Evolutionary conservation across 2,329 filamentous ascomycete species (phyloP).

Genomic region (Fusarium drepaniforme): DNA sequence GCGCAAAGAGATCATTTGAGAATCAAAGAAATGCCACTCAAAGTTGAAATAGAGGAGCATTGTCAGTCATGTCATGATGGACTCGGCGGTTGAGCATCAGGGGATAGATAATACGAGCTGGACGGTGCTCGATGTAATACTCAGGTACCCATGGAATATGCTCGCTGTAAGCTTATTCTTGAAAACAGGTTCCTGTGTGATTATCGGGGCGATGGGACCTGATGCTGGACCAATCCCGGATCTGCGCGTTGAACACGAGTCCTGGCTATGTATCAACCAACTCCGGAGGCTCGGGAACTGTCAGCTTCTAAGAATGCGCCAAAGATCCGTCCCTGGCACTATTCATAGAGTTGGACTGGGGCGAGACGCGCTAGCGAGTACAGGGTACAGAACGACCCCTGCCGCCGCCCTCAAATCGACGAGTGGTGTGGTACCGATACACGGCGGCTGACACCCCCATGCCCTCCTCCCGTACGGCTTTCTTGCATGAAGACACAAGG

Average conservation of each 20-base stretch:
- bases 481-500: slow-evolving; percentile 33
- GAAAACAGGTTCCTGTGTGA: not conserved
- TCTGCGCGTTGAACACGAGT: not conserved
- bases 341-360: slow-evolving; percentile 3
- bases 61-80: not conserved
- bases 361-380: slow-evolving; percentile 26
- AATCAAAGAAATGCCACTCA: slow-evolving; percentile 45
- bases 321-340: slow-evolving; percentile 3
- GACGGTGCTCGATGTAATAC: not conserved
- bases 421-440: slow-evolving; percentile 23
- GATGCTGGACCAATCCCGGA: slow-evolving; percentile 7
- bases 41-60: slow-evolving; percentile 4
- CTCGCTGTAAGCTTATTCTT: not conserved
- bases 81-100: not conserved
- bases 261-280: not conserved
- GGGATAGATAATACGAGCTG: slow-evolving; percentile 7
- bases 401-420: not conserved
- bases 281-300: slow-evolving; percentile 12
- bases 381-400: slow-evolving; percentile 4
- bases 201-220: slow-evolving; percentile 1
- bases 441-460: slow-evolving; percentile 2
- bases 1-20: slow-evolving; percentile 43
- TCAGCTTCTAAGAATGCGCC: slow-evolving; percentile 8
- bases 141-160: not conserved
- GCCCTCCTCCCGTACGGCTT: slow-evolving; percentile 7